Evolutionary conservation across 352 stramenopile genomes (phyloP), one percentile per base, ranked within the genome.

Genomic region (Phytophthora litchii): DNA sequence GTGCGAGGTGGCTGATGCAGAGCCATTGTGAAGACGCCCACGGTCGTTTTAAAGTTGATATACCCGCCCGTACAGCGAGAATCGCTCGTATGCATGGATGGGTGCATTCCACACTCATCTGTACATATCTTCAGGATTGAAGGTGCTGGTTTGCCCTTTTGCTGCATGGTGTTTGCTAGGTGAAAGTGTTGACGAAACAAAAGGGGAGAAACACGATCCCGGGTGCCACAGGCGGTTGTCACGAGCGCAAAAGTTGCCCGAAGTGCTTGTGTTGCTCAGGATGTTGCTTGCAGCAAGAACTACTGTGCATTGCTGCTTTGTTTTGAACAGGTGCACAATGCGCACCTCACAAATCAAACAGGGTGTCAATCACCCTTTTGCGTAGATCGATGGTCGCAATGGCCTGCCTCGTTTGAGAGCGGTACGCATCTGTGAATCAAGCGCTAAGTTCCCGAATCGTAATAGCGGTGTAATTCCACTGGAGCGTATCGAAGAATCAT

Each of bases 151-250:
- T 6, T 44, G 37, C 19, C 2, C 8, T 44, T 44, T 44, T 29
- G 17, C 17, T 25, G 37, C 37, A 21, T 20, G 2, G 35, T 42
- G 36, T n/a, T 42, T 42, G n/a, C 5, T 27, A 27, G 23, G 23
- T 83, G 37, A 47, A 47, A 47, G 20, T 47, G 41, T 47, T 47
- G 41, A 47, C 21, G 21, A 47, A 47, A 47, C 41, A 46, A 47
- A 35, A 35, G 23, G 41, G 41, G 41, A 31, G 17, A 46, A 46
- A 46, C 40, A 46, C 40, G 38, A 44, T 44, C 16, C 19, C 38
- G 7, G n/a, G n/a, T n/a, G n/a, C n/a, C n/a, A n/a, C n/a, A n/a
- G 38, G 38, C 12, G 34, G 34, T 16, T 40, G 34, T 20, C 12
- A 40, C 10, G n/a, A 14, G 17, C 34, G 17, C n/a, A 16, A 11